A percentile compares a stretch with the other conserved stretches of the same genome.
Conservation (phyloP, 805 yeast genomes). For the Candida morakotiae region DNA sequence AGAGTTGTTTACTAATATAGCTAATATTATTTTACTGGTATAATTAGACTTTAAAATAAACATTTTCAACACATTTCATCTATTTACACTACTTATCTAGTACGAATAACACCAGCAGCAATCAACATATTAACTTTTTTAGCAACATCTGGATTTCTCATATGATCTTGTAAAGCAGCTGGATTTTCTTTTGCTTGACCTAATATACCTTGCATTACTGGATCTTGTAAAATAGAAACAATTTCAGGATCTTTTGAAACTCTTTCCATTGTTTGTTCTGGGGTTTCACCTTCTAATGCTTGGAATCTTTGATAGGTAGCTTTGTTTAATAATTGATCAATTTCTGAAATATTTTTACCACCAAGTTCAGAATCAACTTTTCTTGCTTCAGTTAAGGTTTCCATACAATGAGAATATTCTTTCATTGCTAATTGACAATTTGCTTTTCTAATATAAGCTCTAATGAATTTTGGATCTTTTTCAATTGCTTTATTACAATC, state of each 20-base stretch:
- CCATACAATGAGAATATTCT: conserved; percentile 77
- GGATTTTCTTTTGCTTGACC: conserved; percentile 94
- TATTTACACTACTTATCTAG: conserved; percentile 45
- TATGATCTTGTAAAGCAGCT: conserved; percentile 94
- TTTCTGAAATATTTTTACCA: conserved; percentile 65
- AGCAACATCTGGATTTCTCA: conserved; percentile 91
- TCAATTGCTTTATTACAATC: conserved; percentile 90
- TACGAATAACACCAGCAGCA: conserved; percentile 96
- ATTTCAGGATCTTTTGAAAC: conserved; percentile 93
- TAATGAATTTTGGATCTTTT: conserved; percentile 82
- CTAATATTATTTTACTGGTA: too few relatives aligned
- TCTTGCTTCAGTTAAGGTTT: conserved; percentile 77
- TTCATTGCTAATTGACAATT: conserved; percentile 87
- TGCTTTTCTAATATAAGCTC: conserved; percentile 97
- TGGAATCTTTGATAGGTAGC: conserved; percentile 79
- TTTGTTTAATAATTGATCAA: conserved; percentile 74
- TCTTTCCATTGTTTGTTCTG: conserved; percentile 91
- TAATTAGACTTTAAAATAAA: too few relatives aligned
- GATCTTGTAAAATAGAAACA: conserved; percentile 82
- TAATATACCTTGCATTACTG: conserved; percentile 92
- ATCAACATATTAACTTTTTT: conserved; percentile 84
- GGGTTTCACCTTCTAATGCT: conserved; percentile 82
- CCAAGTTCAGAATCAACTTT: conserved; percentile 64
- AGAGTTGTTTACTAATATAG: too few relatives aligned
- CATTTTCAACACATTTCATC: too few relatives aligned